Conservation (phyloP, 345 rosid genomes). For the Rhodomyrtus tomentosa region DNA sequence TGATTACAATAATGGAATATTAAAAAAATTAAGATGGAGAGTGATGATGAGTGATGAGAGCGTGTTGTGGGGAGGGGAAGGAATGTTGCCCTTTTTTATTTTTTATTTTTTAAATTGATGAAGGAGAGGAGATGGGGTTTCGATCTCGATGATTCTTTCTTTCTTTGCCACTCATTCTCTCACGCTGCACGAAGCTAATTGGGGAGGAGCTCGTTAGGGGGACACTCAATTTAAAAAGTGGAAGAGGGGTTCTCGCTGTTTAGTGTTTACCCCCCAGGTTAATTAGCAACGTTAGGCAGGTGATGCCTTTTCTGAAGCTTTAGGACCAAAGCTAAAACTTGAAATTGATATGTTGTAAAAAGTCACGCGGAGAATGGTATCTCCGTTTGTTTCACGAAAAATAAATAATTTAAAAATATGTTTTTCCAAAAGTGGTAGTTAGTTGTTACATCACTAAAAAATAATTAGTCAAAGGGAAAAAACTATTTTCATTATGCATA, state of each 20-base stretch:
- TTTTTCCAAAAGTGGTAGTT: too few species aligned
- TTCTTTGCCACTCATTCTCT: neutral
- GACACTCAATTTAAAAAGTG: neutral
- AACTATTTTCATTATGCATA: too few species aligned
- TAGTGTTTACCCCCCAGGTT: neutral
- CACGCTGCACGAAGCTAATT: neutral
- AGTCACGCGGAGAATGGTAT: too few species aligned
- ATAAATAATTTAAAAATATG: too few species aligned
- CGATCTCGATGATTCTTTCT: neutral
- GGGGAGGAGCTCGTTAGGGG: neutral
- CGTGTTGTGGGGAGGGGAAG: too few species aligned
- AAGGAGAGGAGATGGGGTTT: neutral
- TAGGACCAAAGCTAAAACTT: neutral
- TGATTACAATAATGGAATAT: too few species aligned
- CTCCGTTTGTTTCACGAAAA: too few species aligned
- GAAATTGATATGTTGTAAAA: too few species aligned
- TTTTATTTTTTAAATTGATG: too few species aligned
- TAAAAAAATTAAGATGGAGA: neutral
- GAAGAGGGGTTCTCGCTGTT: neutral
- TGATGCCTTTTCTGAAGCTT: neutral
- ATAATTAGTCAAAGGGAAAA: too few species aligned
- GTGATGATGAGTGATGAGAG: too few species aligned
- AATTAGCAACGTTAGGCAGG: neutral
- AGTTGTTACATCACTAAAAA: too few species aligned
- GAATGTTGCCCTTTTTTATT: neutral